A percentile compares a stretch with the other conserved stretches of the same genome.
These are phyloP conservation scores for Candida arabinofermentans DNA, from an alignment of 805 yeast species.

Conservation along the genomic window DNA sequence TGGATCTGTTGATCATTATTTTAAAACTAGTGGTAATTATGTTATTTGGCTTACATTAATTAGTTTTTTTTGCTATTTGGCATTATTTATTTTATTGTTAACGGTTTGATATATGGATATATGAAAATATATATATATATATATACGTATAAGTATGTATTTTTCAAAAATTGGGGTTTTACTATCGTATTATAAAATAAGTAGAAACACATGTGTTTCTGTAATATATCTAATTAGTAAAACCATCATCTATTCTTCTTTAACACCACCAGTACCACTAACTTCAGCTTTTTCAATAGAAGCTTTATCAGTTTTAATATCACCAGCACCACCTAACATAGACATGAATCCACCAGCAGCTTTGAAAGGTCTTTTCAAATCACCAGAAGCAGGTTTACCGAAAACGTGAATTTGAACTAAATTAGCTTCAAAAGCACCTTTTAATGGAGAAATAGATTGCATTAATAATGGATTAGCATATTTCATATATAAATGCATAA, in stretches of 20 bases:
- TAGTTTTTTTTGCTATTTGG: slow-evolving; percentile 48
- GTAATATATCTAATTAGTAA: neutral
- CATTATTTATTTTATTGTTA: slow-evolving; percentile 47
- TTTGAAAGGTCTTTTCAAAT: slow-evolving; percentile 95
- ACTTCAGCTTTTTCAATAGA: slow-evolving; percentile 80
- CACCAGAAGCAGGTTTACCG: slow-evolving; percentile 80
- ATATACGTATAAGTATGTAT: neutral
- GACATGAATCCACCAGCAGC: slow-evolving; percentile 72
- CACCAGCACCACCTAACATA: slow-evolving; percentile 39
- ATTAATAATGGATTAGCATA: slow-evolving; percentile 95
- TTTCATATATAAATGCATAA: slow-evolving; percentile 97
- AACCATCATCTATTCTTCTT: slow-evolving; percentile 58
- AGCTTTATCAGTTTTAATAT: slow-evolving; percentile 79
- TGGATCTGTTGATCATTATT: slow-evolving; percentile 32
- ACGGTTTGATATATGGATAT: slow-evolving; percentile 30
- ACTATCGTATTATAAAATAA: neutral
- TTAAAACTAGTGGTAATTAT: slow-evolving; percentile 57
- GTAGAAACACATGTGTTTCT: neutral
- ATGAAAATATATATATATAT: neutral
- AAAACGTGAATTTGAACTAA: slow-evolving; percentile 88
- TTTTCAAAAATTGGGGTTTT: too few species aligned
- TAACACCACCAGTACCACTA: slow-evolving; percentile 83
- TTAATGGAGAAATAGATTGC: slow-evolving; percentile 89
- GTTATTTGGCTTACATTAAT: slow-evolving; percentile 49
- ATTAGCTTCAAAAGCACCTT: slow-evolving; percentile 85